Evolutionary conservation across 2,329 filamentous ascomycete genomes (phyloP).

Genomic region (Epichloe uncinata): DNA sequence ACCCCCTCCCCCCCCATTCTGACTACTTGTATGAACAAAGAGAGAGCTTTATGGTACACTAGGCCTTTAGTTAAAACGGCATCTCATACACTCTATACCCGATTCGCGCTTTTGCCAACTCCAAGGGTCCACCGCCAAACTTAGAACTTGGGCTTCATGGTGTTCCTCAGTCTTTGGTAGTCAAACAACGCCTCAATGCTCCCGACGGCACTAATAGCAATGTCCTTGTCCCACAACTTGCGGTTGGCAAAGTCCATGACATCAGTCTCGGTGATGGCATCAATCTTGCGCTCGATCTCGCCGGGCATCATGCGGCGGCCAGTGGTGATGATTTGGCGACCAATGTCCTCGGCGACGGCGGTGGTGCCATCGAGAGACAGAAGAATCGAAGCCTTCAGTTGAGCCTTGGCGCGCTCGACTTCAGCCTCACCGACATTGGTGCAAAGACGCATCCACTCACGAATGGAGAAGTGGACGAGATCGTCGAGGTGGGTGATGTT

Average conservation of each 20-base stretch:
- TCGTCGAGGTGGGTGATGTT: conserved; percentile 81
- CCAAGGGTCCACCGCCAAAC: conserved; percentile 15
- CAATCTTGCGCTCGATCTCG: conserved; percentile 89
- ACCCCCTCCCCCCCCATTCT: conserved; percentile 7
- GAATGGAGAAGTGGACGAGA: conserved; percentile 93
- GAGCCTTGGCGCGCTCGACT: conserved; percentile 95
- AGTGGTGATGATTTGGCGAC: conserved; percentile 95
- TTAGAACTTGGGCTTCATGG: conserved; percentile 72
- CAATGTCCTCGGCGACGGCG: conserved; percentile 94
- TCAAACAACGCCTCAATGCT: conserved; percentile 77
- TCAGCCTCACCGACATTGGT: conserved; percentile 79
- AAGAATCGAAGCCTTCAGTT: conserved; percentile 96
- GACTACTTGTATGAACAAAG: conserved; percentile 22
- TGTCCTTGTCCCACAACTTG: conserved; percentile 95
- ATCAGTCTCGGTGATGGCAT: conserved; percentile 84
- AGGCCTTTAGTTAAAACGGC: conserved; percentile 31
- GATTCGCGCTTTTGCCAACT: conserved; percentile 24
- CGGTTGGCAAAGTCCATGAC: conserved; percentile 92
- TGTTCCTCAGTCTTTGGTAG: conserved; percentile 66
- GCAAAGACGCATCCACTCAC: conserved; percentile 94
- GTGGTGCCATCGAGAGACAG: conserved; percentile 96
- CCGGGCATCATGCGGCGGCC: conserved; percentile 80
- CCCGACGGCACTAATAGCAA: conserved; percentile 87
- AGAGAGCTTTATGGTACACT: conserved; percentile 40
- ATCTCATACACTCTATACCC: conserved; percentile 45